Conservation (phyloP, 2,329 filamentous ascomycete species). For the Shiraia bambusicola region DNA sequence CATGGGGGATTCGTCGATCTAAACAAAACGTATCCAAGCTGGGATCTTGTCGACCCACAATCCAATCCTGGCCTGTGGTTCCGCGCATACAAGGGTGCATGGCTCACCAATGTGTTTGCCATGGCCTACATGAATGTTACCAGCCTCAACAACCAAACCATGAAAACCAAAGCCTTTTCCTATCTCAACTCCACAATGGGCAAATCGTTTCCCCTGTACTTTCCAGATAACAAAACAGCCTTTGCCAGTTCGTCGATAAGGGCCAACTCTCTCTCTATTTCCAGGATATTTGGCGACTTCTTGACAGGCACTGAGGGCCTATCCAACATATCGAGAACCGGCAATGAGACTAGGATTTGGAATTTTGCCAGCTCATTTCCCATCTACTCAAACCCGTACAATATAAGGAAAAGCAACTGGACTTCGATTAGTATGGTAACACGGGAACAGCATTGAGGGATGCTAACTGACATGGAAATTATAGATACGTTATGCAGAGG, state of each 20-base stretch:
- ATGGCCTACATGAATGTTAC: slow-evolving; percentile 48
- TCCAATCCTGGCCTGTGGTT: slow-evolving; percentile 40
- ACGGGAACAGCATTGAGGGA: background rate
- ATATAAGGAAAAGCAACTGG: slow-evolving; percentile 1
- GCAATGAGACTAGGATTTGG: slow-evolving; percentile 3
- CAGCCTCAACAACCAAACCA: slow-evolving; percentile 9
- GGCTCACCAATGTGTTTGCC: slow-evolving; percentile 45
- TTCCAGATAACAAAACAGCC: background rate
- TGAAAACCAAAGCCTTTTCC: slow-evolving; percentile 26
- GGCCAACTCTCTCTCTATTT: background rate
- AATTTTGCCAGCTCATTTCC: background rate
- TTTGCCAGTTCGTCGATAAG: background rate
- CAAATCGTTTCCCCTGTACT: slow-evolving; percentile 36
- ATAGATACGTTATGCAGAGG: slow-evolving; percentile 33
- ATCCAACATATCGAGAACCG: slow-evolving; percentile 4
- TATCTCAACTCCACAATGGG: slow-evolving; percentile 44
- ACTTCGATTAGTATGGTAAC: background rate
- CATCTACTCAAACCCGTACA: slow-evolving; percentile 9
- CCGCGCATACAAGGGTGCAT: slow-evolving; percentile 50
- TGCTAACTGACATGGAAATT: background rate
- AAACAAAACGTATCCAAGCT: slow-evolving; percentile 36
- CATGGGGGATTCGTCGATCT: slow-evolving; percentile 49
- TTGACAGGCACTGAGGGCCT: slow-evolving; percentile 1
- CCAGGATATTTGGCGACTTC: background rate
- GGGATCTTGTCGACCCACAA: slow-evolving; percentile 37